Evolutionary conservation across 2,329 filamentous ascomycete species (phyloP), one percentile per base, ranked within the genome.

Genomic region (Chaetomiaceae sp.): DNA sequence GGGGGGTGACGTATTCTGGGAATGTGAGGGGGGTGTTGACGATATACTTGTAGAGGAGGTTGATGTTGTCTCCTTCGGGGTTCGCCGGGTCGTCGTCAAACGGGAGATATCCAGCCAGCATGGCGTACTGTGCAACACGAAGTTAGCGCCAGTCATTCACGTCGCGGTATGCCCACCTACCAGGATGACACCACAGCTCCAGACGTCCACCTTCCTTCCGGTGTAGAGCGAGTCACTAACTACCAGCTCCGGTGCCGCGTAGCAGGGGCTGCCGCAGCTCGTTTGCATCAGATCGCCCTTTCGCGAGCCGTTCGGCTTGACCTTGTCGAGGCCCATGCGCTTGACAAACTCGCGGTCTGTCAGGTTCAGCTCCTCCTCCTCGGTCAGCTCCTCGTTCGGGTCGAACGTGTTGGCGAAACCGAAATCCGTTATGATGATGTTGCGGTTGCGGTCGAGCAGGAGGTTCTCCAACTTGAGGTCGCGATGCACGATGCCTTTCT

Each of bases 341-440:
- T 92, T 92, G 57, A 97, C 87, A 66, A 86, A 94, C 17, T 96
- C 91, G 61, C 89, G 88, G 66, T 96, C 92, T 23, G 83, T 81
- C 20, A 99, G 75, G 59, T 91, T 89, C 64, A 90, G 82, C 71
- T 97, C 94, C 61, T 96, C 88, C 55, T 96, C 91, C 56, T 96
- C 90, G 4, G 82, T 83, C 36, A 99, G 79, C 68, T 96, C 91
- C 66, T 99, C 94, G 33, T 77, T 74, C 0, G 94, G 83, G 66
- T 96, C 88, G 67, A 99, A 99, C 0, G 91, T 97, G 71, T 99
- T 99, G 62, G 94, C 94, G 69, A 99, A 99, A 17, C 94, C 94
- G 72, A 99, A 99, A 72, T 99, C 94, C 15, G 94, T 99, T 67
- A 99, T 99, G 73, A 99, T 99, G 66, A 99, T 97, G 75, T 99